These are phyloP conservation scores for Russula compacta DNA, from an alignment of 768 basidiomycete species.

Conservation along the genomic window DNA sequence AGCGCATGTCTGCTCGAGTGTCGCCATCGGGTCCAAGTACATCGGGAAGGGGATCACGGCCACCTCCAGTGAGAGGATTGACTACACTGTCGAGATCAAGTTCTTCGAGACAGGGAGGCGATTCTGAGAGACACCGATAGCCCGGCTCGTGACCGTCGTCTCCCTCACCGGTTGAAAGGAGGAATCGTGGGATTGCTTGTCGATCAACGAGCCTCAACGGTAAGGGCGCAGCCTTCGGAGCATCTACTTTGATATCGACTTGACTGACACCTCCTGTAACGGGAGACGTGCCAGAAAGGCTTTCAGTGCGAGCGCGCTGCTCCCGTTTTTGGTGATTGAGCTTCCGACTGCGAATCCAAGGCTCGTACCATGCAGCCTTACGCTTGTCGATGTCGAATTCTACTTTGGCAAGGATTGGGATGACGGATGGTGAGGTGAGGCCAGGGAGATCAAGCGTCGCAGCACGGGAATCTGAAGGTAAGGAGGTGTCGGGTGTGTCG, in stretches of 20 bases:
- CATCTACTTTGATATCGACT: slow-evolving; percentile 20
- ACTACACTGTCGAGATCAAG: slow-evolving; percentile 28
- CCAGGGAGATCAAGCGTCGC: slow-evolving; percentile 59
- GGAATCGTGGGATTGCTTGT: slow-evolving; percentile 27
- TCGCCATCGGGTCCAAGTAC: slow-evolving; percentile 61
- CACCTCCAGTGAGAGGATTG: slow-evolving; percentile 13
- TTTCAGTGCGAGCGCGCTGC: slow-evolving; percentile 10
- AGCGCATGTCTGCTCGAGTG: slow-evolving; percentile 48
- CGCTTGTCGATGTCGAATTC: slow-evolving; percentile 88
- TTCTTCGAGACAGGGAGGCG: slow-evolving; percentile 24
- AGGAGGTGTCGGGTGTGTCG: slow-evolving; percentile 27
- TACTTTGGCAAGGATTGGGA: slow-evolving; percentile 85
- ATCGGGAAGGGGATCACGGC: slow-evolving; percentile 45
- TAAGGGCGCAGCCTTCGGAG: slow-evolving; percentile 31
- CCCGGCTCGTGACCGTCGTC: slow-evolving; percentile 15
- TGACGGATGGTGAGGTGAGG: slow-evolving; percentile 49
- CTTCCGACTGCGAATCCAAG: slow-evolving; percentile 63
- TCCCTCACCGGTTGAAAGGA: slow-evolving; percentile 19
- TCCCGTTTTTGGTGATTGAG: slow-evolving; percentile 50
- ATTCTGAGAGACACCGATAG: slow-evolving; percentile 16
- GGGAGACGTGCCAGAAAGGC: neutral
- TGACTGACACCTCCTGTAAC: slow-evolving; percentile 21
- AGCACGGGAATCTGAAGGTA: slow-evolving; percentile 30
- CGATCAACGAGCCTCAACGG: slow-evolving; percentile 41
- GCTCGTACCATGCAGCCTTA: slow-evolving; percentile 79